A percentile compares a stretch with the other conserved stretches of the same genome.
phyloP scores from a whole-genome alignment of 2,329 filamentous ascomycete genomes.

The Alternaria brassicae region DNA sequence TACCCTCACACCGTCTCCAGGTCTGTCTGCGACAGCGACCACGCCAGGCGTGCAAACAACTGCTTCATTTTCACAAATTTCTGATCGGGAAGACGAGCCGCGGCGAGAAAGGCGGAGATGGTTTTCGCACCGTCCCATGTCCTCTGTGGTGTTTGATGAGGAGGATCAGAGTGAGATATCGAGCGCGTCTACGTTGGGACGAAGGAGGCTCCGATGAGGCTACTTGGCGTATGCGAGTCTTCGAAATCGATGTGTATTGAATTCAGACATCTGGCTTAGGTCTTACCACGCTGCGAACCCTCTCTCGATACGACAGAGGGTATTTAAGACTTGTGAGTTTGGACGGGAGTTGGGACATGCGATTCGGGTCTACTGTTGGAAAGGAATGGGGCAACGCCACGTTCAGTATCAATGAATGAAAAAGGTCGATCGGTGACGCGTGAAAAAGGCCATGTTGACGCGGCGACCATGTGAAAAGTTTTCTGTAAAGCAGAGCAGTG shows the following conservation, averaged over 20 bases:
- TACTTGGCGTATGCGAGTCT: not conserved
- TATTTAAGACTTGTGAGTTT: no score
- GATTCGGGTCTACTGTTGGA: no score
- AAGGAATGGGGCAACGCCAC: no score
- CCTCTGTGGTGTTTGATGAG: not conserved
- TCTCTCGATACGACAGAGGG: no score
- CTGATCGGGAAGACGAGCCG: not conserved
- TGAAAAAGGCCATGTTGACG: no score
- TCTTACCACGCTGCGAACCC: no score
- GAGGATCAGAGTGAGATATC: not conserved
- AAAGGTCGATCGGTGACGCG: no score
- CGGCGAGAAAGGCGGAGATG: not conserved
- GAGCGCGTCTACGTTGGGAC: not conserved
- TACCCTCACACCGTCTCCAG: not conserved
- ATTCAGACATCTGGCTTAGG: not conserved
- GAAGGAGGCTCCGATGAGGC: not conserved
- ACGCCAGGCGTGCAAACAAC: not conserved
- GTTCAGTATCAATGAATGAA: no score
- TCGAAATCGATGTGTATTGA: not conserved
- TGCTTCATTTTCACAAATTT: not conserved
- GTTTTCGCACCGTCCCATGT: not conserved
- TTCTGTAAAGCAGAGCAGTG: no score
- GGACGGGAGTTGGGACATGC: no score
- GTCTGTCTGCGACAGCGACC: not conserved
- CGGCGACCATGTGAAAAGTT: no score